Conservation (phyloP, 306 rosid genomes). For the Castanospermum australe region DNA sequence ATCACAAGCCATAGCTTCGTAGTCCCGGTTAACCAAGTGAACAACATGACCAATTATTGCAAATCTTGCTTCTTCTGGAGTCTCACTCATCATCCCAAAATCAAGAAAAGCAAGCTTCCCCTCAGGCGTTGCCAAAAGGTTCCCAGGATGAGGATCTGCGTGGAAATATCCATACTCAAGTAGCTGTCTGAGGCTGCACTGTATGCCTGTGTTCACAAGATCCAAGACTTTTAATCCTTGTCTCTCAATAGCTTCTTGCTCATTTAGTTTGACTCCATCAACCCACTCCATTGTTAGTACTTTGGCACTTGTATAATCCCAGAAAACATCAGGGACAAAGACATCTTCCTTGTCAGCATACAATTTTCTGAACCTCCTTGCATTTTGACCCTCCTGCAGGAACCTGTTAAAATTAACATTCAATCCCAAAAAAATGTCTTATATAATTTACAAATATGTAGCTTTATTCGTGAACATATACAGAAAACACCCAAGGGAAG, state of each 20-base stretch:
- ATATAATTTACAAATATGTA: not conserved
- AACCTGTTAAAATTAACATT: slow-evolving; percentile 79
- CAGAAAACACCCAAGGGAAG: not conserved
- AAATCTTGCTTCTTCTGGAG: slow-evolving; percentile 87
- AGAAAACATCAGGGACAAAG: slow-evolving; percentile 84
- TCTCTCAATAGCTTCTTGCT: slow-evolving; percentile 82
- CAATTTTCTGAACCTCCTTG: slow-evolving; percentile 81
- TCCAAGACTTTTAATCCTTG: slow-evolving; percentile 88
- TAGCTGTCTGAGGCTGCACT: slow-evolving; percentile 91
- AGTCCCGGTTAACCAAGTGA: slow-evolving; percentile 93
- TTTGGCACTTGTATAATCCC: slow-evolving; percentile 86
- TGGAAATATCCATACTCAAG: slow-evolving; percentile 95
- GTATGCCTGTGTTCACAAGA: slow-evolving; percentile 82
- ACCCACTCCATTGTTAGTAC: slow-evolving; percentile 96
- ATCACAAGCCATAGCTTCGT: slow-evolving; percentile 95
- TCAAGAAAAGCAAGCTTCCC: slow-evolving; percentile 95
- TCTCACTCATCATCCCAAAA: slow-evolving; percentile 98
- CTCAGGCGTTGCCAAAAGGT: slow-evolving; percentile 88
- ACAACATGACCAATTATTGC: slow-evolving; percentile 96
- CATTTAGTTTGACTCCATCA: slow-evolving; percentile 80
- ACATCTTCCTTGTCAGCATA: slow-evolving; percentile 87
- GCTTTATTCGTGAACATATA: not conserved
- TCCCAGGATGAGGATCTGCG: slow-evolving; percentile 98
- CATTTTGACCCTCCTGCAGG: slow-evolving; percentile 95
- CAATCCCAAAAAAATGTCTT: slow-evolving; percentile 54